These are phyloP conservation scores for Cunninghamia lanceolata DNA, from an alignment of 75 land plant species.

Conservation along the genomic window DNA sequence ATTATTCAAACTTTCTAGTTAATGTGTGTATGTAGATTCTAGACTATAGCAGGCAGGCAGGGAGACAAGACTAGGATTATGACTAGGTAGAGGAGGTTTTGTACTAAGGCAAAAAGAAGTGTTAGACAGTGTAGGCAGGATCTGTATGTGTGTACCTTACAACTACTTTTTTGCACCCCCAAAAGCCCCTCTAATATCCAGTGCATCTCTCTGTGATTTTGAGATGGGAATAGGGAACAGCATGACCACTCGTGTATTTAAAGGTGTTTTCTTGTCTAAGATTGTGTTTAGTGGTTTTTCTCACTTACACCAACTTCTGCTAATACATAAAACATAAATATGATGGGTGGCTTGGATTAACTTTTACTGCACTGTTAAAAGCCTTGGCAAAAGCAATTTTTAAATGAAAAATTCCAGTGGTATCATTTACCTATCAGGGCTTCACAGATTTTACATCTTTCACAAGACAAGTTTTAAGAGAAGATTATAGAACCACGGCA, in stretches of 20 bases:
- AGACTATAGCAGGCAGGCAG: slow-evolving; percentile 1
- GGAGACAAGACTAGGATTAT: neutral
- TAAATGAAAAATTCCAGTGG: neutral
- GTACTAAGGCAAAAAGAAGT: neutral
- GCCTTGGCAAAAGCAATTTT: neutral
- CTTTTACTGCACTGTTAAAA: neutral
- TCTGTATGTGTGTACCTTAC: neutral
- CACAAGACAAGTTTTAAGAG: too few species aligned
- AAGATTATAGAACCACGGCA: too few species aligned
- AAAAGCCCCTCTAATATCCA: slow-evolving; percentile 1
- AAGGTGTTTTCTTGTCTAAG: slow-evolving; percentile 8
- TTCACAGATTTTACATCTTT: too few species aligned
- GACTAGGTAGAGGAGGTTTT: neutral
- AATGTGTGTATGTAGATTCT: neutral
- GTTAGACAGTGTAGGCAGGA: neutral
- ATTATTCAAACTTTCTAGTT: neutral
- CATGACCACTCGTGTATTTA: neutral
- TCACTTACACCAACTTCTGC: neutral
- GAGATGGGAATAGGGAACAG: neutral
- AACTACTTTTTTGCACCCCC: neutral
- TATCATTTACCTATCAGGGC: neutral
- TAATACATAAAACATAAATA: neutral
- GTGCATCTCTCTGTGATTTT: neutral
- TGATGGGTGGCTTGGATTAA: neutral
- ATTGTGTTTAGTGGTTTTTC: neutral